Evolutionary conservation across 805 yeast species (phyloP).

Genomic region (Saturnispora serradocipensis): DNA sequence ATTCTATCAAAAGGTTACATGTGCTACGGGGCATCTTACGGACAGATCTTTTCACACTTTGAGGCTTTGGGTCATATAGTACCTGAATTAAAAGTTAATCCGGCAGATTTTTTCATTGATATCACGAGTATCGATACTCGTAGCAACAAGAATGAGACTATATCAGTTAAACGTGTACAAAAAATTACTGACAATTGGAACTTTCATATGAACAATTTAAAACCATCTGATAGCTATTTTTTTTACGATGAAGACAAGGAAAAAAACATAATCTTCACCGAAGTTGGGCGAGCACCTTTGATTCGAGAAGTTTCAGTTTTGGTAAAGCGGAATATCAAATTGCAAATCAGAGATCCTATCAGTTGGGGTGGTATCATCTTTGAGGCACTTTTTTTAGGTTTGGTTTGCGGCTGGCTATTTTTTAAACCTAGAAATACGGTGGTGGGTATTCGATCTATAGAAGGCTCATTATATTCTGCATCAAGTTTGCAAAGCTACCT

Average conservation of each 20-base stretch:
- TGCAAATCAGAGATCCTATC: slow-evolving; percentile 43
- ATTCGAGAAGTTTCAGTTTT: slow-evolving; percentile 36
- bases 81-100: slow-evolving; percentile 39
- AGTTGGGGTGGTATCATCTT: slow-evolving; percentile 36
- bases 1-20: slow-evolving; percentile 55
- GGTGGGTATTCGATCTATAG: slow-evolving; percentile 55
- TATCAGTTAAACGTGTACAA: slow-evolving; percentile 28
- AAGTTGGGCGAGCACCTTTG: slow-evolving; percentile 31
- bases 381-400: slow-evolving; percentile 42
- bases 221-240: background rate
- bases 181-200: slow-evolving; percentile 33
- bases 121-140: slow-evolving; percentile 48
- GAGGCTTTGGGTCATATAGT: slow-evolving; percentile 33
- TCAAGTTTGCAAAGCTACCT: slow-evolving; percentile 48
- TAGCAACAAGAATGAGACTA: slow-evolving; percentile 27
- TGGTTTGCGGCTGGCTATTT: slow-evolving; percentile 71
- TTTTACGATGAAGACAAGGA: background rate
- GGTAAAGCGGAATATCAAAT: slow-evolving; percentile 35
- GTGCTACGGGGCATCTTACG: slow-evolving; percentile 36
- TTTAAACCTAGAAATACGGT: slow-evolving; percentile 49
- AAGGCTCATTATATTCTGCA: slow-evolving; percentile 45
- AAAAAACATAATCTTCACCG: slow-evolving; percentile 14
- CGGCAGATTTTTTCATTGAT: slow-evolving; percentile 54
- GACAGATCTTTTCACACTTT: slow-evolving; percentile 41
- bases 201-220: slow-evolving; percentile 13